These are phyloP conservation scores for Cladorrhinum samala DNA, from an alignment of 495 filamentous ascomycete species.

Conservation along the genomic window DNA sequence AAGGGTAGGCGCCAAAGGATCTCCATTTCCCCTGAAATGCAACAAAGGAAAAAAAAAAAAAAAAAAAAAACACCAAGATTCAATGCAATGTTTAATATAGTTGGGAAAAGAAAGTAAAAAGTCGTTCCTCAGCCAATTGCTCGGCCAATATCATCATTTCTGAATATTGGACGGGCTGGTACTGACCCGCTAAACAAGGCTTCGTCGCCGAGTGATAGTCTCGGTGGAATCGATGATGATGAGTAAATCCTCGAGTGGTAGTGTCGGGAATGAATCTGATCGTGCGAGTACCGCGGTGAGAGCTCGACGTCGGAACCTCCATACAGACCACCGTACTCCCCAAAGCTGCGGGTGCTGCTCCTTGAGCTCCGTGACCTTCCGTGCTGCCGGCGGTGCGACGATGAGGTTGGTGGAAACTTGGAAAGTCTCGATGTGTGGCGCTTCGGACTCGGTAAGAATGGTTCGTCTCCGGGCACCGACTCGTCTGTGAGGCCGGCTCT, in stretches of 20 bases:
- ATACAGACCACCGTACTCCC: constrained; percentile 22
- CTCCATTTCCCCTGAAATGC: background rate
- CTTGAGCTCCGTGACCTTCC: constrained; percentile 33
- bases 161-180: constrained; percentile 34
- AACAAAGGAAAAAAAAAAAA: background rate
- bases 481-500: constrained; percentile 44
- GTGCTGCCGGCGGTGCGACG: constrained; percentile 25
- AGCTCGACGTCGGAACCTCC: constrained; percentile 19
- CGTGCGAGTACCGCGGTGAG: constrained; percentile 22
- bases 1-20: background rate
- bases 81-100: no score
- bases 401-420: constrained; percentile 31
- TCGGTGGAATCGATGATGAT: constrained; percentile 35
- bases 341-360: constrained; percentile 36
- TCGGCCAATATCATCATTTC: constrained; percentile 35
- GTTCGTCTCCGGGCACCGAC: constrained; percentile 41
- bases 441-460: constrained; percentile 35
- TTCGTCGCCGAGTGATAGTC: constrained; percentile 34
- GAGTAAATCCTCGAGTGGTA: constrained; percentile 36
- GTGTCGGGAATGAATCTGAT: background rate
- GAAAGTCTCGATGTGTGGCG: constrained; percentile 38
- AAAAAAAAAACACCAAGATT: no score
- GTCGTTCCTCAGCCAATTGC: constrained; percentile 38
- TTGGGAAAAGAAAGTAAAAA: background rate
- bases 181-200: constrained; percentile 30